Conservation (phyloP, 176 grass and related monocot species). For the barley (Hordeum vulgare) region DNA sequence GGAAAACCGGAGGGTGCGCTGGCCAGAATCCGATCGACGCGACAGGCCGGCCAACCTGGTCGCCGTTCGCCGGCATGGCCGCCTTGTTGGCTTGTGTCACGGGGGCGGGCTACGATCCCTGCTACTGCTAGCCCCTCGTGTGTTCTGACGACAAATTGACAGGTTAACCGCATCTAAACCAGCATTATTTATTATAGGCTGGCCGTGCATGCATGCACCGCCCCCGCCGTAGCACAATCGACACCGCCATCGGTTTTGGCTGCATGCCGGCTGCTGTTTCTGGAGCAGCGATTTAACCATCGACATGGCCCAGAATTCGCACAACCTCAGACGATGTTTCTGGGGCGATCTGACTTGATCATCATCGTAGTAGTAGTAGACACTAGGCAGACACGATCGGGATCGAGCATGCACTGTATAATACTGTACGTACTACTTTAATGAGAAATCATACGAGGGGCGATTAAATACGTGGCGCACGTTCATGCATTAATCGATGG, state of each 20-base stretch:
- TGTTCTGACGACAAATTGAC: not conserved
- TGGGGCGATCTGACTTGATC: not conserved
- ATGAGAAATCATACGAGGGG: not conserved
- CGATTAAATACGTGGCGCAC: not conserved
- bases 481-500: not conserved
- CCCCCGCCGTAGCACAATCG: no score
- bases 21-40: not conserved
- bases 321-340: not conserved
- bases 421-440: no score
- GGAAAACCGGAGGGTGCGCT: not conserved
- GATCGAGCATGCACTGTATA: not conserved
- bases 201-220: not conserved
- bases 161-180: not conserved
- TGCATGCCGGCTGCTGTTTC: no score
- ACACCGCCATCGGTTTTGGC: no score
- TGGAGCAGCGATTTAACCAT: no score
- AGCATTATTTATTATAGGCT: not conserved
- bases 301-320: not conserved
- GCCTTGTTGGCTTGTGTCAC: constrained; percentile 23
- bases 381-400: not conserved
- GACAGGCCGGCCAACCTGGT: not conserved
- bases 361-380: no score
- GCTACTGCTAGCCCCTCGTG: no score
- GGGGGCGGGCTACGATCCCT: not conserved
- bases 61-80: not conserved